phyloP scores from a whole-genome alignment of 495 filamentous ascomycete genomes.

The Aspergillus saccharolyticus region DNA sequence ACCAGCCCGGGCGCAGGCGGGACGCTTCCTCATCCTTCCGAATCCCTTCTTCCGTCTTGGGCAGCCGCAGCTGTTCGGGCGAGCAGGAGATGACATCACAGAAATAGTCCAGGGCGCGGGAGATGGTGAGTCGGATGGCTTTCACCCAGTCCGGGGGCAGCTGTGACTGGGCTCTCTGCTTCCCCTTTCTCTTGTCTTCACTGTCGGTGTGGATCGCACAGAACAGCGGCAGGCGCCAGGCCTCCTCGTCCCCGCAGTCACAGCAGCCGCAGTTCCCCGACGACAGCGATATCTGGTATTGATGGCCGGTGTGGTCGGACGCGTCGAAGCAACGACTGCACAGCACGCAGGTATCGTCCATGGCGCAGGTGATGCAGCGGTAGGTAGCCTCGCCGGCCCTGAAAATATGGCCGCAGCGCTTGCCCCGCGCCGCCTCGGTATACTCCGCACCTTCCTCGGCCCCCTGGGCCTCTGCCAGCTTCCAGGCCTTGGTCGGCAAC shows the following conservation, averaged over 20 bases:
- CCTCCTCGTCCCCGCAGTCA: slow-evolving; percentile 92
- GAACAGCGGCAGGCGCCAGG: slow-evolving; percentile 81
- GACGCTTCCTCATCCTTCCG: slow-evolving; percentile 75
- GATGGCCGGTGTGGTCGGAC: slow-evolving; percentile 91
- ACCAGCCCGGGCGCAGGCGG: slow-evolving; percentile 68
- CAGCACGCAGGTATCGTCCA: slow-evolving; percentile 80
- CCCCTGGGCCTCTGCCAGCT: slow-evolving; percentile 80
- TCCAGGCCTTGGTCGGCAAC: slow-evolving; percentile 60
- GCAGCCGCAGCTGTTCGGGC: slow-evolving; percentile 84
- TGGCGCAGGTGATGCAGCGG: slow-evolving; percentile 84
- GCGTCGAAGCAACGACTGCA: slow-evolving; percentile 91
- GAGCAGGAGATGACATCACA: slow-evolving; percentile 97
- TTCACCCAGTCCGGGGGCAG: slow-evolving; percentile 69
- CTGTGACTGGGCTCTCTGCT: slow-evolving; percentile 48
- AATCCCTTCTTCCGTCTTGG: slow-evolving; percentile 76
- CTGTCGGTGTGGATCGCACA: slow-evolving; percentile 86
- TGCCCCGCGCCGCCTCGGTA: slow-evolving; percentile 83
- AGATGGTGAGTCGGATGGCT: slow-evolving; percentile 77
- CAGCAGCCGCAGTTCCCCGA: slow-evolving; percentile 92
- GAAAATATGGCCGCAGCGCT: slow-evolving; percentile 97
- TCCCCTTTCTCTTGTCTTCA: slow-evolving; percentile 52
- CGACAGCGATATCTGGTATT: slow-evolving; percentile 79
- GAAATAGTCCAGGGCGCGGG: slow-evolving; percentile 82
- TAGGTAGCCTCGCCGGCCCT: slow-evolving; percentile 88
- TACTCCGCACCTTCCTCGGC: slow-evolving; percentile 91